These are phyloP conservation scores for Xylariaceae sp. DNA, from an alignment of 2,329 filamentous ascomycete genomes.

Conservation along the genomic window DNA sequence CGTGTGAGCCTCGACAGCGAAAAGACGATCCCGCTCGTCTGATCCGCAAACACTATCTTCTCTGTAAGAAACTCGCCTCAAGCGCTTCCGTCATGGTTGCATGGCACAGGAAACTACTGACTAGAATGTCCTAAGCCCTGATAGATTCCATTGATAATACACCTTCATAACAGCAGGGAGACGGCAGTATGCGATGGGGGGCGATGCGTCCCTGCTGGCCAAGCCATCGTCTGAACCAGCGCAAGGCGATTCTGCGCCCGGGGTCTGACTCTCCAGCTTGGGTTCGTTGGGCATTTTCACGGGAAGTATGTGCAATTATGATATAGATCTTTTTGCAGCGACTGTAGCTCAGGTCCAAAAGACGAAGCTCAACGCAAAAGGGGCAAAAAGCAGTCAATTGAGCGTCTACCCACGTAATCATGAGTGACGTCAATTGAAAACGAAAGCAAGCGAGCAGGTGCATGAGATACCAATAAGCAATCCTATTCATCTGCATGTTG, in stretches of 20 bases:
- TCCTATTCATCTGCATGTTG: no score
- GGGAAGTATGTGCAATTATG: no score
- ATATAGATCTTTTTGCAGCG: no score
- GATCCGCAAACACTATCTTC: constrained; percentile 9
- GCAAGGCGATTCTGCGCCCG: background rate
- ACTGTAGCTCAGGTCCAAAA: no score
- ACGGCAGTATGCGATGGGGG: constrained; percentile 19
- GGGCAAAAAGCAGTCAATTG: no score
- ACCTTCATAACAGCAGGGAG: constrained; percentile 17
- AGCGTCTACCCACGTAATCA: no score
- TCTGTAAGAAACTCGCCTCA: background rate
- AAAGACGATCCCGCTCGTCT: constrained; percentile 15
- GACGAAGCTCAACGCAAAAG: no score
- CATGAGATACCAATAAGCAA: no score
- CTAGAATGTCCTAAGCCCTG: constrained; percentile 10
- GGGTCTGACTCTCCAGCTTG: no score
- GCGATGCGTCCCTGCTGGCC: background rate
- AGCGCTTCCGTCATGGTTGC: background rate
- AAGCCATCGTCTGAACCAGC: background rate
- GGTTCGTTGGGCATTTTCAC: no score
- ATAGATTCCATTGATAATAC: constrained; percentile 16
- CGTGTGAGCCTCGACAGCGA: constrained; percentile 17
- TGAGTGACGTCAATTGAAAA: no score
- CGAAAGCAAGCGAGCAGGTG: no score
- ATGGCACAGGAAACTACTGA: background rate